phyloP scores from a whole-genome alignment of 257 asterid species.

The Craterostigma plantagineum region DNA sequence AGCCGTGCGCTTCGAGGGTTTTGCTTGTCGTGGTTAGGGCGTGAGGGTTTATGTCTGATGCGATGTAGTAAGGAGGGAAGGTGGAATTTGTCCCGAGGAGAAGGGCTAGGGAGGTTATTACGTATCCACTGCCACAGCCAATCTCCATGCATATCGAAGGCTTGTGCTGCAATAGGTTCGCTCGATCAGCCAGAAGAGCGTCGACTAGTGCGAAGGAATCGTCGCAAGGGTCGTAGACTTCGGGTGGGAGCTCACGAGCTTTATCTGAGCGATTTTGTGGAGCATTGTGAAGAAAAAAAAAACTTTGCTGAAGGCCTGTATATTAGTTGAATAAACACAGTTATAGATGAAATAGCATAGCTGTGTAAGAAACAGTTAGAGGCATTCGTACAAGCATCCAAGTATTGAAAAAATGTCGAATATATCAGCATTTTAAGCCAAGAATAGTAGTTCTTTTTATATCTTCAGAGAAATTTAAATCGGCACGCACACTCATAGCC shows the following conservation, averaged over 20 bases:
- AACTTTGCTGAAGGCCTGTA: too few species aligned
- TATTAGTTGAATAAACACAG: too few species aligned
- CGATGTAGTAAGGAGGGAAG: slow-evolving; percentile 27
- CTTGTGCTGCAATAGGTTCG: slow-evolving; percentile 37
- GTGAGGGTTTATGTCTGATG: slow-evolving; percentile 78
- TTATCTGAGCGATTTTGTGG: slow-evolving; percentile 42
- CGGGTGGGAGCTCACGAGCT: slow-evolving; percentile 74
- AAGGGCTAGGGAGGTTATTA: slow-evolving; percentile 73
- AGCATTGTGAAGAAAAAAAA: slow-evolving; percentile 15
- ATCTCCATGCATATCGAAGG: slow-evolving; percentile 78
- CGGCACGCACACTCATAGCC: too few species aligned
- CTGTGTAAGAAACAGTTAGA: too few species aligned
- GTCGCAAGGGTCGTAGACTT: slow-evolving; percentile 93
- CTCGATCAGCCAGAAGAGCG: slow-evolving; percentile 79
- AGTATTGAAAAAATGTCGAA: too few species aligned
- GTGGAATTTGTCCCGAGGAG: slow-evolving; percentile 29
- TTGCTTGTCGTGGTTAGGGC: slow-evolving; percentile 45
- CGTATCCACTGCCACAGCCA: slow-evolving; percentile 93
- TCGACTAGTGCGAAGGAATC: slow-evolving; percentile 87
- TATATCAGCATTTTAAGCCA: too few species aligned
- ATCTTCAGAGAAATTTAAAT: too few species aligned
- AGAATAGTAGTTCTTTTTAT: too few species aligned
- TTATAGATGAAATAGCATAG: too few species aligned
- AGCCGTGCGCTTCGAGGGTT: slow-evolving; percentile 59
- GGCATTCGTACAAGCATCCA: too few species aligned